Evolutionary conservation across 768 basidiomycete genomes (phyloP), one percentile per base, ranked within the genome.

Genomic region (Mycena rebaudengoi): DNA sequence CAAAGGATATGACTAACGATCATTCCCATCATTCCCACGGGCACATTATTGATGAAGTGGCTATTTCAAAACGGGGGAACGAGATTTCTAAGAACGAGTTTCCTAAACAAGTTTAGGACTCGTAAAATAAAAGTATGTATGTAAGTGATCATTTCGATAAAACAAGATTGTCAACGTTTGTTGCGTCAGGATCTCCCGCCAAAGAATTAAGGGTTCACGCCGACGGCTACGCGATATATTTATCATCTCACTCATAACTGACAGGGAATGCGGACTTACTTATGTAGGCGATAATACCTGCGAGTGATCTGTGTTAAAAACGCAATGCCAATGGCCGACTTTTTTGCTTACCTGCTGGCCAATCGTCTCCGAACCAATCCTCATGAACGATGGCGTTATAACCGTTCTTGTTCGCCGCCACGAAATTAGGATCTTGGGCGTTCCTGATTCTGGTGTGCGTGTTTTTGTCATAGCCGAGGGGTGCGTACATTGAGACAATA

Each of bases 381-480:
- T 68, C 65, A 29, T 73, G 68, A 10, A 76, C 62, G 12, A 76
- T 65, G 35, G 72, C 71, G 53, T 71, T 70, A 60, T 72, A 72
- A 7, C 75, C 75, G 18, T 69, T 70, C 14, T 67, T 40, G 58
- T 62, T 68, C 6, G 75, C 74, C 4, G 67, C 65, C 26, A 35
- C 63, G 62, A 74, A 75, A 57, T 72, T 73, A 37, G 70, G 43
- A 60, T 80, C 78, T 7, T 74, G 71, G 16, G 72, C 67, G 65
- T 80, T 76, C 26, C 58, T 29, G 26, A 70, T 71, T 29, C 73
- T 66, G 10, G 23, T 23, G 44, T 77, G 71, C 1, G 71, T 75
- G 64, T 78, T 79, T 53, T 71, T 41, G 53, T 63, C 70, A 67
- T 80, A 80, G 12, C 74, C 71, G 14, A n/a, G n/a, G n/a, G n/a